Conservation (phyloP, 75 land plant species). For the Isoetes taiwanensis region DNA sequence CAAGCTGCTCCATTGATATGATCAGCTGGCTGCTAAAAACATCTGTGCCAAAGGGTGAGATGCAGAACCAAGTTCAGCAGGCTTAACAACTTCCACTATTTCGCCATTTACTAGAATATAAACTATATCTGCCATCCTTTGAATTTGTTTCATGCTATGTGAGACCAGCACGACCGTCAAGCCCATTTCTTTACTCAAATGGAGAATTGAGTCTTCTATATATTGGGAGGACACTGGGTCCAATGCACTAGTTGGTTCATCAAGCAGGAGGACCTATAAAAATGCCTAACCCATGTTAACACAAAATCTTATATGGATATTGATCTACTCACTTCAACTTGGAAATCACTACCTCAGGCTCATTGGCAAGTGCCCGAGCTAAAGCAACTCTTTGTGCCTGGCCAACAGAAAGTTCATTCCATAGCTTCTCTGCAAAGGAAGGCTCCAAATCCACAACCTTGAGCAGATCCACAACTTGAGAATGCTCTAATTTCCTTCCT, state of each 20-base stretch:
- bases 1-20: conserved; percentile 1
- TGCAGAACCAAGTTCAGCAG: conserved; percentile 44
- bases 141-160: conserved; percentile 82
- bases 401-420: conserved; percentile 60
- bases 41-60: conserved; percentile 68
- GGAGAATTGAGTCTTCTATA: conserved; percentile 63
- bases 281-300: neutral
- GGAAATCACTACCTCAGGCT: conserved; percentile 83
- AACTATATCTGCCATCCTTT: conserved; percentile 61
- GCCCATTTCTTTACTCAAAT: conserved; percentile 37
- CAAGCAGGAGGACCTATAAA: conserved; percentile 58
- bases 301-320: too few species aligned
- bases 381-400: conserved; percentile 94
- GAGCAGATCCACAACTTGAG: conserved; percentile 44
- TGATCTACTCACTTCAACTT: too few species aligned
- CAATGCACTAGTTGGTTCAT: conserved; percentile 88
- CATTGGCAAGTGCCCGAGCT: conserved; percentile 79
- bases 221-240: conserved; percentile 90
- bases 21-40: conserved; percentile 55
- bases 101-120: conserved; percentile 64
- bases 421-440: conserved; percentile 31
- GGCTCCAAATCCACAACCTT: conserved; percentile 56
- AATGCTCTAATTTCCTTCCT: conserved; percentile 47
- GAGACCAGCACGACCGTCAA: conserved; percentile 76
- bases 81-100: conserved; percentile 60